Evolutionary conservation across 164 flowering plant species (phyloP).

Genomic region (Magnolia officinalis): DNA sequence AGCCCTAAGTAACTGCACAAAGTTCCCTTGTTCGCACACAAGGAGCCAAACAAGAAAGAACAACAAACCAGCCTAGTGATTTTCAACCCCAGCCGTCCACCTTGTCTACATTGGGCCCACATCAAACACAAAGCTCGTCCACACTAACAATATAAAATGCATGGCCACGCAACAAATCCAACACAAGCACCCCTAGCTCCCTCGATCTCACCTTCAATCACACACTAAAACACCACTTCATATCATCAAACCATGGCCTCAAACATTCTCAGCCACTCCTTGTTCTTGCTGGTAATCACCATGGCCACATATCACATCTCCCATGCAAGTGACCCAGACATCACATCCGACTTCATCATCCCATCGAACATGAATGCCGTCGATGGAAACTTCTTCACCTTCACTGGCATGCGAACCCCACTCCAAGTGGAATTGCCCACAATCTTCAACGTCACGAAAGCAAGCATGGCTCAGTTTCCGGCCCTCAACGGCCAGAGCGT

Average conservation of each 20-base stretch:
- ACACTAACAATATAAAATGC: not conserved
- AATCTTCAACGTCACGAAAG: not conserved
- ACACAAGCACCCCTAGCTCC: not conserved
- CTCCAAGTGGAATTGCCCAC: not conserved
- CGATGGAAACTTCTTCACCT: constrained; percentile 1
- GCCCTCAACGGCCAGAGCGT: not conserved
- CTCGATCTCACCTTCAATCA: not conserved
- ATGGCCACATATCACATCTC: not conserved
- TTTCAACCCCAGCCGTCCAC: not conserved
- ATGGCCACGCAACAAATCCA: not conserved
- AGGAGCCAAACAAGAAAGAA: not conserved
- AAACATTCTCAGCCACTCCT: not conserved
- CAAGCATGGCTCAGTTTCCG: not conserved
- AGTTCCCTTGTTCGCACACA: not conserved
- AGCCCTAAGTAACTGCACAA: not conserved
- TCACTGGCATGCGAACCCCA: not conserved
- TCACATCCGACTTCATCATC: not conserved
- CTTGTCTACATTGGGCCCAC: not conserved
- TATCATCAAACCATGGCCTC: not conserved
- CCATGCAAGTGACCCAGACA: not conserved
- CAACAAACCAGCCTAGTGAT: not conserved
- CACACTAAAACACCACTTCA: not conserved
- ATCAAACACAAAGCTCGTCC: not conserved
- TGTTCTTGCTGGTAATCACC: not conserved
- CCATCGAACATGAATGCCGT: not conserved